Base-by-base conservation (phyloP, 257 asterid genomes). In the Buddleja alternifolia region DNA sequence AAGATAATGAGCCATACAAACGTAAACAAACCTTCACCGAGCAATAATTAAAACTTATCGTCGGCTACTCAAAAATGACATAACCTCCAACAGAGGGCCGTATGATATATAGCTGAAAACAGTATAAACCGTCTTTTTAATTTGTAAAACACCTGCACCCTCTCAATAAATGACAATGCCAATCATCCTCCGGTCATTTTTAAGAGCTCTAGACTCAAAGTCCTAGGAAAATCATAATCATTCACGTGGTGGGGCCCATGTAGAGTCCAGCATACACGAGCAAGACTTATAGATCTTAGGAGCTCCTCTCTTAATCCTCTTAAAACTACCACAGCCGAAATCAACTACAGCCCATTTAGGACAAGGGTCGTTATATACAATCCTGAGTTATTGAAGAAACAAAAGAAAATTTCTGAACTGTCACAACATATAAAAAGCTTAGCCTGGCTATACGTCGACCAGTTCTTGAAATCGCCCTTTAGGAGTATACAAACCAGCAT, bases 341-440 rank as follows among this genome's bases (percentile, higher is more conserved):
- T n/a, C n/a, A n/a, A n/a, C n/a, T n/a, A n/a, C n/a, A 44, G 14
- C 32, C 37, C 20, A 5, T 51, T 37, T 12, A 60, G 25, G 32
- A 39, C 37, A 51, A 24, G 41, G 40, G 24, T 39, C 12, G 45
- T n/a, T 36, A 2, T 23, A 45, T 46, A 20, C 50, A 46, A 34
- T 34, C 47, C 53, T 70, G 15, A 48, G 75, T 14, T 16, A 36
- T n/a, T n/a, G n/a, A n/a, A n/a, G n/a, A n/a, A 20, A 7, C 9
- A 24, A 45, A 24, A 19, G 42, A 25, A n/a, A n/a, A n/a, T 3
- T 12, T 21, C 1, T 6, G 5, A 6, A 6, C 39, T 11, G 32
- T 3, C 7, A 7, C 4, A 60, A 0, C 12, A 58, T 57, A 60
- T 23, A 9, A 63, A 16, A 39, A 63, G n/a, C 29, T 45, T 20